Evolutionary conservation across 495 filamentous ascomycete genomes (phyloP), one percentile per base, ranked within the genome.

Genomic region (Daldinia concentrica): DNA sequence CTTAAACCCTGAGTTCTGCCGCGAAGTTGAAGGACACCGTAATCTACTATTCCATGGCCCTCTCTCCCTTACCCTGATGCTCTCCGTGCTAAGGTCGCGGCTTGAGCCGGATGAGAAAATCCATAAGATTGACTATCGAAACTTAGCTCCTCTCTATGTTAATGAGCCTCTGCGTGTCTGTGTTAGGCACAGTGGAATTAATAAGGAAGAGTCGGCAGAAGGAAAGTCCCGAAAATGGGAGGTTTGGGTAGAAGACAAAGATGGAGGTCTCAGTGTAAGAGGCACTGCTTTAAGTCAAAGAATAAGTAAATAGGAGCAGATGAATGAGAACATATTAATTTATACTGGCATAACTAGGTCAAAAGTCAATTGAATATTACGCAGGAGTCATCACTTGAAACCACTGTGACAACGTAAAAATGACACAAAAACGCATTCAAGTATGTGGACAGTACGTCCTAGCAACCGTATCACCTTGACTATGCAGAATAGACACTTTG

Each of bases 41-140:
- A 86, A 89, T 58, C 81, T 92, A 26, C 85, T 98, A 12, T 91
- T 97, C 30, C 95, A 98, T 74, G 95, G 95, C 0, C 95, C 95
- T 0, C 82, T 98, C 71, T 87, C 87, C n/a, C 80, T 95, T 43
- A 88, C 89, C 1, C 77, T 98, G 11, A 87, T 98, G 79, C 79
- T 97, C 36, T 84, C 87, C 19, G 82, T 88, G 15, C 75, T 97
- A 15, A 78, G 84, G 39, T 78, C 79, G 3, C 81, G 88, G 48
- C 74, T 93, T 1, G 72, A 26, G 43, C 72, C 34, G 1, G 56
- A 17, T 19, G 66, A 65, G 41, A 41, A 66, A 24, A 24, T 73
- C 56, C 34, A 41, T 1, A 77, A 75, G 0, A 84, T 98, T 45
- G 85, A 92, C 43, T 98, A 98, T 75, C 86, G 85, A 30, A 97